Base-by-base conservation (phyloP, 1,284 basidiomycete species). In the Cutaneotrichosporon sp. region DNA sequence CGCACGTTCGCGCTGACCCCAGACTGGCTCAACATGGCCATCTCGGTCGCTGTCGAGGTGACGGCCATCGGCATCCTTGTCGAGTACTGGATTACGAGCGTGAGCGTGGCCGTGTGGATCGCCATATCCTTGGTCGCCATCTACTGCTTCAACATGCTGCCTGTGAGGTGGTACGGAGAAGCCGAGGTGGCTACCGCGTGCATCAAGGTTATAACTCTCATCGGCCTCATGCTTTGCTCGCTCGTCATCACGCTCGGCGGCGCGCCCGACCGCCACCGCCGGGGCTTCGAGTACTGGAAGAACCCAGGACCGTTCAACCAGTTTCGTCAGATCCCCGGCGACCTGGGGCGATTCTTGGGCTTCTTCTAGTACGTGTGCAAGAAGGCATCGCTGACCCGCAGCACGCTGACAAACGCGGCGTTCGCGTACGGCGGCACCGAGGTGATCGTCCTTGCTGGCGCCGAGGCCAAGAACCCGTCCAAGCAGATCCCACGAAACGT, bases 401-500 rank as follows among this genome's bases (percentile, higher is more conserved):
- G 56, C 7, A 65, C 63, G 20, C 58, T 74, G 56, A 68, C 68
- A 27, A 65, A 64, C 24, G 71, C 72, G 9, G 69, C 71, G 9
- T 74, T 74, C 57, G 60, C 69, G 14, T 70, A 70, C 59, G 68
- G 68, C 16, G 73, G 74, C n/a, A 72, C 74, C 14, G 73, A 74
- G 18, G 68, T 63, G 54, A 58, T 71, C 18, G 68, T 66, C 3
- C 62, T 70, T 55, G 63, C 69, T 14, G 67, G 72, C 0, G 71
- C 69, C 6, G 75, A 76, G 58, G 67, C 70, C 22, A 56, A 58
- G 27, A 65, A 73, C 45, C 75, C 75, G 4, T 85, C 88, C 42
- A 84, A 85, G n/a, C 91, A 90, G 72, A 87, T 94, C 62, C 83
- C 87, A 38, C 88, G 87, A 71, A 90, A 91, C 4, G 87, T 89